Conservation (phyloP, 257 asterid species). For the Sherardia arvensis region DNA sequence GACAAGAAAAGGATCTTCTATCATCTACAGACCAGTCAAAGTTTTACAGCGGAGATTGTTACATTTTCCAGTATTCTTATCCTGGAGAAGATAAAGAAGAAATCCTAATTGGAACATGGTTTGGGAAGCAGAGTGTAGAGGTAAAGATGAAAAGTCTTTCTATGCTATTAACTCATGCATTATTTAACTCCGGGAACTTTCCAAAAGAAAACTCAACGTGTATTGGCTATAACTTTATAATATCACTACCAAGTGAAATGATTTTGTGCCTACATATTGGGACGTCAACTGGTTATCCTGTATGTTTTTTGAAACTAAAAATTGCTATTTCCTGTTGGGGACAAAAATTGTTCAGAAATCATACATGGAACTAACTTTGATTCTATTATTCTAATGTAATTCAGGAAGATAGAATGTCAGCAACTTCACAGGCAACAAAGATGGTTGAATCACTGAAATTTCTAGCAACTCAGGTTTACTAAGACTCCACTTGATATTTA, state of each 20-base stretch:
- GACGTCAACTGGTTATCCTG: not conserved
- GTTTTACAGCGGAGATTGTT: conserved; percentile 95
- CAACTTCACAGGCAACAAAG: conserved; percentile 83
- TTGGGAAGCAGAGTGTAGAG: conserved; percentile 84
- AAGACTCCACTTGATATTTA: not conserved
- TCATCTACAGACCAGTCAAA: conserved; percentile 67
- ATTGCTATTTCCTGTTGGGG: not conserved
- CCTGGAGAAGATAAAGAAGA: conserved; percentile 95
- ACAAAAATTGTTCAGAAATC: conserved; percentile 5
- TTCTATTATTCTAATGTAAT: not conserved
- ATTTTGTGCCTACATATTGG: not conserved
- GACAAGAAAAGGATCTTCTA: conserved; percentile 72
- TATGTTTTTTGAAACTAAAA: not conserved
- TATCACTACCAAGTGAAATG: not conserved
- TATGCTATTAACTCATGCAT: not conserved
- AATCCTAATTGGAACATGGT: conserved; percentile 87
- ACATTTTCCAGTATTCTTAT: conserved; percentile 80
- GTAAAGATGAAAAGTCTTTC: conserved; percentile 29
- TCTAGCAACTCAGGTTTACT: conserved; percentile 69
- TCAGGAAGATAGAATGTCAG: conserved; percentile 75
- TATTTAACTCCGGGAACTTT: not conserved
- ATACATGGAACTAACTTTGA: conserved; percentile 1
- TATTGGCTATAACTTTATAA: not conserved
- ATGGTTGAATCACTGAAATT: conserved; percentile 87
- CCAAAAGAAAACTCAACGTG: not conserved